Percentiles rank a stretch among this genome's conserved stretches.
Conservation (phyloP, 176 grass and related monocot species). For the Oryza longistaminata region DNA sequence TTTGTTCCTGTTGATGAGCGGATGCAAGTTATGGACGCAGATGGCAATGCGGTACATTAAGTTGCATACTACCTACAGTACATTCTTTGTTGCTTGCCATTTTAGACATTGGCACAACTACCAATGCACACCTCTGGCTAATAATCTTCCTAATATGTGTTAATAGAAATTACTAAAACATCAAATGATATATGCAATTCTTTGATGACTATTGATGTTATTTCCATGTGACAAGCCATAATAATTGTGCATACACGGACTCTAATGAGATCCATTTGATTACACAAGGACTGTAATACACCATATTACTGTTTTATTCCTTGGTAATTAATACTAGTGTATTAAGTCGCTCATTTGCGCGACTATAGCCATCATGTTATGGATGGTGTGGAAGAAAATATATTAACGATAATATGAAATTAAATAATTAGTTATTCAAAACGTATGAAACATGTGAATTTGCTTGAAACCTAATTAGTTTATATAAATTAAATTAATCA, state of each 20-base stretch:
- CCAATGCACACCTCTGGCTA: background rate
- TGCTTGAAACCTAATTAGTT: too few species aligned
- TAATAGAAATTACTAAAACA: background rate
- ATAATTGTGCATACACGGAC: background rate
- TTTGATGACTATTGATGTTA: background rate
- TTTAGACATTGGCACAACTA: background rate
- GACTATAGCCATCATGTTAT: too few species aligned
- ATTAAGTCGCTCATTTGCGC: background rate
- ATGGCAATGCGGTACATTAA: constrained; percentile 54
- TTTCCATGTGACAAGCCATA: constrained; percentile 1
- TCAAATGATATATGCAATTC: background rate
- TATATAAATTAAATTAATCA: too few species aligned
- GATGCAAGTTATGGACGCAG: constrained; percentile 61
- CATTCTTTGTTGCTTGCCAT: background rate
- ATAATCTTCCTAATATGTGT: background rate
- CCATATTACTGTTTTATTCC: constrained; percentile 16
- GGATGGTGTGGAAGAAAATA: too few species aligned
- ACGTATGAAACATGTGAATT: too few species aligned
- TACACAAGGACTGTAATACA: background rate
- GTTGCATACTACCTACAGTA: background rate
- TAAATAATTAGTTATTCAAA: too few species aligned
- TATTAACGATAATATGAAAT: too few species aligned
- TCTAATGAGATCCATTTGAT: background rate
- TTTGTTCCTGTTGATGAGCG: constrained; percentile 67
- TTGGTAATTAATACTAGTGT: background rate